A percentile compares a stretch with the other conserved stretches of the same genome.
Conservation (phyloP, 2,329 filamentous ascomycete genomes). For the Fusarium sp. region DNA sequence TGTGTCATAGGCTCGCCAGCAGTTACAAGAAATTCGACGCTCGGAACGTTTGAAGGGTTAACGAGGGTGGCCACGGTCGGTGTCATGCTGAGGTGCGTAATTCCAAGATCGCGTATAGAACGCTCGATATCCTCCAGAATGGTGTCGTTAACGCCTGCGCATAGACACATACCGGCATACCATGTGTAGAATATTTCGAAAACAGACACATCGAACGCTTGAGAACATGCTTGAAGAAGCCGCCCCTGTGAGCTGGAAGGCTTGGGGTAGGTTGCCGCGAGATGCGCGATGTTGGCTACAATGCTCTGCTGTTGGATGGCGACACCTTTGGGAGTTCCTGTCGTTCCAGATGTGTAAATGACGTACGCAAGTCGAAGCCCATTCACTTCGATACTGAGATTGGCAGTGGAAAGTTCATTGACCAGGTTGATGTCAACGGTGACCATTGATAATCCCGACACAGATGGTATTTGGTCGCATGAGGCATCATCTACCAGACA, state of each 20-base stretch:
- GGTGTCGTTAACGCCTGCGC: constrained; percentile 77
- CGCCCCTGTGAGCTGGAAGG: constrained; percentile 56
- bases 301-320: constrained; percentile 81
- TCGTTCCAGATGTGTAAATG: constrained; percentile 87
- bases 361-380: constrained; percentile 74
- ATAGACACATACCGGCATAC: constrained; percentile 81
- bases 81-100: constrained; percentile 87
- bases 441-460: constrained; percentile 43
- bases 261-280: constrained; percentile 74
- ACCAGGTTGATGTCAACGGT: constrained; percentile 50
- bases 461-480: constrained; percentile 12
- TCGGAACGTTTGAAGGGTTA: constrained; percentile 73
- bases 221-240: constrained; percentile 85
- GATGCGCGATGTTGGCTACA: constrained; percentile 76
- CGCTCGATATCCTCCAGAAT: constrained; percentile 78
- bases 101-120: constrained; percentile 69
- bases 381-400: constrained; percentile 54
- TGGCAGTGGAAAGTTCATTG: constrained; percentile 47
- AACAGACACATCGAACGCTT: constrained; percentile 87
- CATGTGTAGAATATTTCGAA: constrained; percentile 93
- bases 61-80: constrained; percentile 86
- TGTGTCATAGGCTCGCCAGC: constrained; percentile 84
- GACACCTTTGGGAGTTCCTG: constrained; percentile 83
- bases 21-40: constrained; percentile 80
- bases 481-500: constrained; percentile 57